Base-by-base conservation (phyloP, 129 eudicot species). In the Saposhnikovia divaricata region DNA sequence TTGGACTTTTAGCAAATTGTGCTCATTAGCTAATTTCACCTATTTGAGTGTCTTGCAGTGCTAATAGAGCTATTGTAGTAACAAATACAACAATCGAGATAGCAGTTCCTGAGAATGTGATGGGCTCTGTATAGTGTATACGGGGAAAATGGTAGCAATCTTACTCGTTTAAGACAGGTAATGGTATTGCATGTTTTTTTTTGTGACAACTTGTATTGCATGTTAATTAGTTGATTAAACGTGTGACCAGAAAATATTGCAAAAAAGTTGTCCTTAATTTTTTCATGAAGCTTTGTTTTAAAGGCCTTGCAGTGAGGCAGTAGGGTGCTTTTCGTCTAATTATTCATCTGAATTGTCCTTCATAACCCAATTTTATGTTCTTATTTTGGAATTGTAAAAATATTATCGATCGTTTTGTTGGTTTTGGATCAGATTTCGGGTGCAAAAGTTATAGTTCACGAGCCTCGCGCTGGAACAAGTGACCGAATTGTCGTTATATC, bases 61-160 rank as follows among this genome's bases (percentile, higher is more conserved):
- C 82, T 76, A 77, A 77, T 69, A 79, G 92, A 83, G 83, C 94
- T 15, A 88, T 88, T 27, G 76, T 88, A 66, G 85, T 88, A 63
- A 89, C 90, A 69, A 93, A 87, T 78, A 84, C 93, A 16, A 88
- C 95, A 34, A 85, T 93, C 81, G 91, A 93, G 80, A 83, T 91
- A 78, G 44, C 80, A 74, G 88, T 91, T 73, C 90, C 98, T 76
- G 87, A 85, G 79, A 69, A 77, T 78, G 88, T 82, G 21, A 78
- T 93, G 47, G 82, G 86, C 78, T 88, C 85, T 14, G 81, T 93
- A n/a, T n/a, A n/a, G n/a, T n/a, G n/a, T n/a, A 23, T 88, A 79
- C 37, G 95, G 98, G 50, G 95, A 93, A 82, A 88, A 93, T 81
- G 93, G 90, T 73, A 86, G 85, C 85, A 91, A 88, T 85, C 86